Conservation (phyloP, 2,329 filamentous ascomycete genomes). For the Arthroderma sp. region DNA sequence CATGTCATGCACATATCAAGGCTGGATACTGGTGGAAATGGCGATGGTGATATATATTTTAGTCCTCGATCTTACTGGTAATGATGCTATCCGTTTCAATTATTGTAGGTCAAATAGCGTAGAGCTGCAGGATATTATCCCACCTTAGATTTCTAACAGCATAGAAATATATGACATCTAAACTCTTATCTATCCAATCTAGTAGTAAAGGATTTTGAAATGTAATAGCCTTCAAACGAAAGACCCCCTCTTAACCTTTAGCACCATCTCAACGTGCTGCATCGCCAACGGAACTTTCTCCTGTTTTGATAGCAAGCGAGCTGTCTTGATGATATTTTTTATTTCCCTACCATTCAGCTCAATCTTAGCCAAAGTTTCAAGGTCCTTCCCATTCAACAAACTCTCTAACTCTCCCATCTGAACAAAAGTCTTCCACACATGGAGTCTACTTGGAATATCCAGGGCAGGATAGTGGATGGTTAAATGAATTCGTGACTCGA, state of each 20-base stretch:
- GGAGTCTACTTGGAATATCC: background rate
- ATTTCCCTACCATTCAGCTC: slow-evolving; percentile 22
- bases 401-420: slow-evolving; percentile 11
- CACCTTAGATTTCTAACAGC: too few species aligned
- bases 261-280: slow-evolving; percentile 12
- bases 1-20: too few species aligned
- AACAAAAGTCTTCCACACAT: slow-evolving; percentile 19
- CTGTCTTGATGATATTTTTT: slow-evolving; percentile 19
- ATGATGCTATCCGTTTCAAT: too few species aligned
- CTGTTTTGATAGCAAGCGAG: slow-evolving; percentile 15
- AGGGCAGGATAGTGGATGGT: slow-evolving; percentile 13
- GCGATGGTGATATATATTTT: too few species aligned
- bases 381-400: slow-evolving; percentile 12
- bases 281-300: slow-evolving; percentile 10
- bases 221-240: background rate
- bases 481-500: slow-evolving; percentile 25
- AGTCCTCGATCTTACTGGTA: too few species aligned
- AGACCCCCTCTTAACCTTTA: slow-evolving; percentile 12
- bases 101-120: too few species aligned
- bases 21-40: too few species aligned
- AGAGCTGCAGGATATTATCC: too few species aligned
- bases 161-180: background rate
- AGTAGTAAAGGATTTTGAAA: background rate
- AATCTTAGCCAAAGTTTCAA: slow-evolving; percentile 13
- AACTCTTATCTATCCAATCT: background rate